A percentile compares a stretch with the other conserved stretches of the same genome.
These are phyloP conservation scores for Leccinum subtestaceum DNA, from an alignment of 768 basidiomycete genomes.

Conservation along the genomic window DNA sequence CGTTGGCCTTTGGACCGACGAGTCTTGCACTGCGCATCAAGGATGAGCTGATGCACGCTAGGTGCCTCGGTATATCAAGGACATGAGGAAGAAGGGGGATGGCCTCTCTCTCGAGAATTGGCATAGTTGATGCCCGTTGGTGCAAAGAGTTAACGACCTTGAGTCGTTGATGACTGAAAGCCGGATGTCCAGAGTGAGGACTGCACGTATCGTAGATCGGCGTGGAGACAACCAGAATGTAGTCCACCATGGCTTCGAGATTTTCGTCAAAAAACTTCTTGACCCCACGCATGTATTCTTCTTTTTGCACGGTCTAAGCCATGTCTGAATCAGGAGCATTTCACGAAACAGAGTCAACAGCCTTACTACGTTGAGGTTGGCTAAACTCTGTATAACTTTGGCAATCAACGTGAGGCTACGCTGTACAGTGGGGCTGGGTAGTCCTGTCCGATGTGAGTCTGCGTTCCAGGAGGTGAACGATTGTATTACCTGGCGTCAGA, in stretches of 20 bases:
- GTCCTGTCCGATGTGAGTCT: constrained; percentile 44
- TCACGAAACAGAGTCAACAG: background rate
- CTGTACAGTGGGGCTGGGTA: constrained; percentile 64
- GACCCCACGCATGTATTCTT: constrained; percentile 78
- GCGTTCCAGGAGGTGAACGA: background rate
- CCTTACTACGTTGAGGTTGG: constrained; percentile 76
- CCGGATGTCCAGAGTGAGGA: constrained; percentile 25
- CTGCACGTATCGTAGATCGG: constrained; percentile 33
- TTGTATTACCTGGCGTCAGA: constrained; percentile 60
- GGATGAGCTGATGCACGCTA: constrained; percentile 72
- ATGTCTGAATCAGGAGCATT: constrained; percentile 4
- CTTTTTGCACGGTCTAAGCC: constrained; percentile 60
- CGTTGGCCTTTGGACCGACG: constrained; percentile 37
- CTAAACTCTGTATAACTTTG: constrained; percentile 86
- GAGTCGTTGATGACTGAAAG: constrained; percentile 49
- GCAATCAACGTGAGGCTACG: constrained; percentile 83
- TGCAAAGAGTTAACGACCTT: constrained; percentile 54
- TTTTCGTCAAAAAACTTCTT: constrained; percentile 69
- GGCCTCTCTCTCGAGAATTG: constrained; percentile 62
- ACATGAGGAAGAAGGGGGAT: constrained; percentile 71
- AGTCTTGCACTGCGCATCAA: constrained; percentile 62
- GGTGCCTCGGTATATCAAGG: constrained; percentile 74
- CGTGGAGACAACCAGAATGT: constrained; percentile 69
- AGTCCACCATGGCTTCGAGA: constrained; percentile 72
- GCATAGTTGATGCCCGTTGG: constrained; percentile 54